Evolutionary conservation across 2,329 filamentous ascomycete genomes (phyloP), one percentile per base, ranked within the genome.

Genomic region (Alternaria postmessia): DNA sequence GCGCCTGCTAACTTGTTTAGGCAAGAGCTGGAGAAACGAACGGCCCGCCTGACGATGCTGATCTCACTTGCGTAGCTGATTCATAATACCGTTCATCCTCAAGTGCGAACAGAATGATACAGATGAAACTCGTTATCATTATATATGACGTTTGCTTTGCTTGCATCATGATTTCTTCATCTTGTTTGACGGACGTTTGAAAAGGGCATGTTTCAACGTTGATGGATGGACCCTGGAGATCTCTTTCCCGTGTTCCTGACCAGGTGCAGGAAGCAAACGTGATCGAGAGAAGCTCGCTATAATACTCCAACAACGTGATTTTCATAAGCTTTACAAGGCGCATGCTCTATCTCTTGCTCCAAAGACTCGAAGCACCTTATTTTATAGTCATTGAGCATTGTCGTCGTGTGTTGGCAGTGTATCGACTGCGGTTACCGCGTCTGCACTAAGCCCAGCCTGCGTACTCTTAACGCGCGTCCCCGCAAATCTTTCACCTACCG

Each of bases 401-500:
- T 36, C 32, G 32, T 36, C 32, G 32, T 36, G 32, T 36, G 32
- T 7, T 16, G 32, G 32, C 14, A 36, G 32, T 1, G 32, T 36
- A 14, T 36, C 32, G 32, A 36, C 12, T 36, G 32, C 32, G 32
- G 32, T 12, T 36, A 5, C 32, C 32, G 32, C 32, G 32, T 36
- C 32, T 36, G 32, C 32, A 36, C 32, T 36, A 36, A 36, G 6
- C 32, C 14, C 32, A 42, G 46, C 48, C 41, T 51, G 60, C 56
- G 51, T 55, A 52, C 41, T 30, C 46, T 39, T 26, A 60, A 63
- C 57, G 61, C 61, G 61, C 61, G 61, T 57, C 57, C 53, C 58
- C 57, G 48, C 53, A 53, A 52, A 56, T 54, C 52, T 41, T 56
- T 48, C 55, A n/a, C 46, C 22, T 28, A 30, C 55, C 20, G 34